Conservation (phyloP, 2,329 filamentous ascomycete genomes). For the Aspergillus eucalypticola region DNA sequence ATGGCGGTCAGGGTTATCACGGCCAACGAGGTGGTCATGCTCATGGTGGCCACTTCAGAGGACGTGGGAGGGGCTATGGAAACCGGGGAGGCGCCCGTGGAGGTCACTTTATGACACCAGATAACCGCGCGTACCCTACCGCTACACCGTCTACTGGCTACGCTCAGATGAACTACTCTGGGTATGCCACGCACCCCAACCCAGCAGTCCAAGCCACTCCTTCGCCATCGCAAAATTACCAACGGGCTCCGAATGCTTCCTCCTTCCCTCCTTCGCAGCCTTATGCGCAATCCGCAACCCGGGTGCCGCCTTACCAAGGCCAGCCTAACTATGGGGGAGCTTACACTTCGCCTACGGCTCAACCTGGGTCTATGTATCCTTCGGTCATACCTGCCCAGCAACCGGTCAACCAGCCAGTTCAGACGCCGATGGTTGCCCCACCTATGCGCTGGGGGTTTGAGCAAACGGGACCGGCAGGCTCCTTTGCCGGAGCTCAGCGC, state of each 20-base stretch:
- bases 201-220: constrained; percentile 28
- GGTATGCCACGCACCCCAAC: constrained; percentile 29
- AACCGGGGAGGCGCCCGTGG: constrained; percentile 35
- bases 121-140: constrained; percentile 27
- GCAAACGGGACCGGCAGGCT: constrained; percentile 48
- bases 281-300: constrained; percentile 26
- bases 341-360: constrained; percentile 25
- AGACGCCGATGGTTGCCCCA: constrained; percentile 54
- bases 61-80: constrained; percentile 39
- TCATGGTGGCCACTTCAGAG: constrained; percentile 29
- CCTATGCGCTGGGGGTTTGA: constrained; percentile 60
- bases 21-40: constrained; percentile 30
- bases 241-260: constrained; percentile 23
- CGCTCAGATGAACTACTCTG: constrained; percentile 30
- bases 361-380: constrained; percentile 24
- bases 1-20: constrained; percentile 27
- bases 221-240: constrained; percentile 25
- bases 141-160: constrained; percentile 31
- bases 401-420: constrained; percentile 23
- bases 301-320: constrained; percentile 28
- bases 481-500: constrained; percentile 42
- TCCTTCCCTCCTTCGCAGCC: constrained; percentile 26
- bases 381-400: constrained; percentile 24
- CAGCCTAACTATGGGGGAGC: constrained; percentile 30
- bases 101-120: constrained; percentile 26